Evolutionary conservation across 2,329 filamentous ascomycete species (phyloP), one percentile per base, ranked within the genome.

Genomic region (Aspergillus udagawae): DNA sequence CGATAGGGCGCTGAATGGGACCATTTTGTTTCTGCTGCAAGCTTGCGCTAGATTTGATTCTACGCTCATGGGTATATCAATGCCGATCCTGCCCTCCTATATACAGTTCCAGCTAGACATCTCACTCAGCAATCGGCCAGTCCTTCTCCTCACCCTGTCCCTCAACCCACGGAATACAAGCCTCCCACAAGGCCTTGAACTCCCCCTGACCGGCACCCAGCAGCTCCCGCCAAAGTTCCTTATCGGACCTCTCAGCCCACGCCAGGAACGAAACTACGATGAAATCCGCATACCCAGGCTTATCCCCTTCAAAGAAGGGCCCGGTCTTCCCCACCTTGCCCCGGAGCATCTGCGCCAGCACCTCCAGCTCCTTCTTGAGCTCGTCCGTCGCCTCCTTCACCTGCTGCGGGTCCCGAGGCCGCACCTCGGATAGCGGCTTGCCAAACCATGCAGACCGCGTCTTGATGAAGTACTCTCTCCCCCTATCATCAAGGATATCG

Each of bases 81-180:
- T 29, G 1, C 12, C 28, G 28, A 29, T 12, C 29, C 29, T 14
- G 12, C 12, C 28, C 35, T 20, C 9, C 23, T 48, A 32, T 52
- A 21, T 45, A 53, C 47, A 60, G 3, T 9, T 28, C 14, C 12
- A 14, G 32, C 32, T 35, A 35, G 12, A 14, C 5, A 35, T 35
- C 42, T 10, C 25, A 20, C 55, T 58, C 48, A 21, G 64, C 56
- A 56, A 70, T 49, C 3, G 65, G 53, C 70, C 71, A 74, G 25
- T 70, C 67, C 61, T 66, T 73, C 44, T 70, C 65, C 50, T 72
- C 65, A 0, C 72, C 72, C 50, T 73, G 70, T 1, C 68, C 71
- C 45, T 70, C 61, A 35, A 73, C 51, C 67, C 69, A 74, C 17
- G 65, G 66, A 54, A 63, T 59, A 61, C 64, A 69, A 17, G 65